Evolutionary conservation across 2,329 filamentous ascomycete species (phyloP), one percentile per base, ranked within the genome.

Genomic region (Cadophora luteo-olivacea): DNA sequence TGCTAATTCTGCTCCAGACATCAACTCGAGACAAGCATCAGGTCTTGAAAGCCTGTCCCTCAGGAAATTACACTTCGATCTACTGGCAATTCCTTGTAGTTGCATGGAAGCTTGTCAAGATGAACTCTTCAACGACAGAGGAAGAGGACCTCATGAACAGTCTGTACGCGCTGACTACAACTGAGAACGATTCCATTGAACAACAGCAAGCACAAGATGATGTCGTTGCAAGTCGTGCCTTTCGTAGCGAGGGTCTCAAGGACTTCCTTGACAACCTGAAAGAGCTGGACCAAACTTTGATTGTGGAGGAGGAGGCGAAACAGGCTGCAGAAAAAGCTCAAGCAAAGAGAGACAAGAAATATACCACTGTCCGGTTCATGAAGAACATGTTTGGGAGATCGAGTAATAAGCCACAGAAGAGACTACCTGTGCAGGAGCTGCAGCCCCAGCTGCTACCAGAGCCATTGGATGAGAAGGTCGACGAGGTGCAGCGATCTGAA

Each of bases 201-300:
- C 45, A 49, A 49, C 45, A 49, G 9, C 19, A 49, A 49, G n/a
- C n/a, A 60, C 24, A 38, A 60, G 33, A 41, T 41, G 36, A 38
- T 38, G 8, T 24, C 22, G 57, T 36, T 14, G 57, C 38, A 29
- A 41, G 36, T 45, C 57, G 41, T 36, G 12, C 19, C 29, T 64
- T 64, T 36, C 29, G 7, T 16, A 64, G 25, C 22, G 24, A 52
- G 12, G 61, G 61, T 7, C 29, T 64, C 3, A 19, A 24, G 4
- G 32, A 64, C 19, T 64, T 64, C 49, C 49, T 64, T 49, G 48
- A 54, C n/a, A 24, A 41, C 8, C 32, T 52, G 25, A 25, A n/a
- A 64, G 48, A 36, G 16, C 14, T 25, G 9, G 33, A 60, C 22
- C n/a, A 60, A 5, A 25, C n/a, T 60, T 36, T 38, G 33, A 6